Percentiles rank a stretch among this genome's conserved stretches.
Conservation (phyloP, 345 rosid species). For the Arabidopsis suecica region DNA sequence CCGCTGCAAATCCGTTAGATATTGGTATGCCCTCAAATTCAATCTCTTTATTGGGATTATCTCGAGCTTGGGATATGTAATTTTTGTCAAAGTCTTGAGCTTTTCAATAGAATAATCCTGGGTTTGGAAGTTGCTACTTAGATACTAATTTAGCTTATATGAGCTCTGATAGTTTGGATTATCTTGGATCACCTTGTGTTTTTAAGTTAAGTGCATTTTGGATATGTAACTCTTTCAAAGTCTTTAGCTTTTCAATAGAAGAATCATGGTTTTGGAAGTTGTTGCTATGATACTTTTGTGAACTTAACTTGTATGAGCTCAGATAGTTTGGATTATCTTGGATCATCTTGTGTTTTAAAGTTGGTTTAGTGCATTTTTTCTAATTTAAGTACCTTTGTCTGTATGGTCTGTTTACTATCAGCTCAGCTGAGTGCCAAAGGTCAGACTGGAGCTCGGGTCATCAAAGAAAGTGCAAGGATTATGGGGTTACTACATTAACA, state of each 20-base stretch:
- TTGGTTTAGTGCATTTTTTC: not conserved
- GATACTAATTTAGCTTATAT: conserved; percentile 1
- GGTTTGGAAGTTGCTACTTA: conserved; percentile 20
- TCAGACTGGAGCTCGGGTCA: conserved; percentile 76
- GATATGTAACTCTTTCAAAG: not conserved
- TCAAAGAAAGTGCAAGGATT: conserved; percentile 60
- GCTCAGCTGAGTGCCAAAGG: conserved; percentile 72
- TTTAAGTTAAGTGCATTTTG: not conserved
- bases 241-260: conserved; percentile 17
- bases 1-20: conserved; percentile 62
- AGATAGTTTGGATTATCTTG: not conserved
- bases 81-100: not conserved
- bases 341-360: conserved; percentile 27
- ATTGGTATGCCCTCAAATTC: conserved; percentile 49
- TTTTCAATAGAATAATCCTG: conserved; percentile 1
- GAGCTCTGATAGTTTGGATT: not conserved
- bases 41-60: not conserved
- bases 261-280: conserved; percentile 19
- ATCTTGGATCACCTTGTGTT: conserved; percentile 24
- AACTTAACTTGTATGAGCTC: not conserved
- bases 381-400: not conserved
- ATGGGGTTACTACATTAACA: conserved; percentile 30
- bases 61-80: not conserved
- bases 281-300: not conserved
- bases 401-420: conserved; percentile 40